Conservation (phyloP, 2,329 filamentous ascomycete genomes). For the Colletotrichum theobromicola region DNA sequence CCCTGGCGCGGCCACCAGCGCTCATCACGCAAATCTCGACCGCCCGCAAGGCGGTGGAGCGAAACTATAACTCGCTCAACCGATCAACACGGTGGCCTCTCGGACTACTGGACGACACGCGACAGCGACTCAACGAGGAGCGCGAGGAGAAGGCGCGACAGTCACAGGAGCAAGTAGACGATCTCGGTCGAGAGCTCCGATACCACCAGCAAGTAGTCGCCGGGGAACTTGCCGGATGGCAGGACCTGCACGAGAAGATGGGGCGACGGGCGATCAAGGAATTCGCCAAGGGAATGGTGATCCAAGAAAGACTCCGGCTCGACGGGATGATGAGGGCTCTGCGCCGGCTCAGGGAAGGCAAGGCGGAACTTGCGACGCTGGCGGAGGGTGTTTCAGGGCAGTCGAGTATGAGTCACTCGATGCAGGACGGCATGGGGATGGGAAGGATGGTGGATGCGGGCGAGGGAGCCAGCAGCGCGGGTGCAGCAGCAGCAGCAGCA, state of each 20-base stretch:
- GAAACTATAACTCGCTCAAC: conserved; percentile 75
- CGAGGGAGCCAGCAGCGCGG: conserved; percentile 11
- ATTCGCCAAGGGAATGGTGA: conserved; percentile 78
- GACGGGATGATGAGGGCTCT: conserved; percentile 83
- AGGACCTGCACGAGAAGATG: conserved; percentile 82
- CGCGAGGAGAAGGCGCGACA: conserved; percentile 80
- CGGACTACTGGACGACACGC: conserved; percentile 83
- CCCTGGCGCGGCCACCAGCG: conserved; percentile 78
- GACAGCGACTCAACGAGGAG: conserved; percentile 82
- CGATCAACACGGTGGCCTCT: conserved; percentile 82
- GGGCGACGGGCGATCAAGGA: conserved; percentile 77
- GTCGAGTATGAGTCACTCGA: conserved; percentile 20
- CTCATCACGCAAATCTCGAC: conserved; percentile 79
- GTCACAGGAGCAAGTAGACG: conserved; percentile 72
- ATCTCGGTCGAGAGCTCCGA: conserved; percentile 80
- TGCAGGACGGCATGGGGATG: neutral
- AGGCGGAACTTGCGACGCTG: conserved; percentile 13
- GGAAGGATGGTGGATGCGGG: conserved; percentile 8
- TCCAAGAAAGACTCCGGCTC: conserved; percentile 79
- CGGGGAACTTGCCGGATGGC: conserved; percentile 90
- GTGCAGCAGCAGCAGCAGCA: neutral
- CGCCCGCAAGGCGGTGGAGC: conserved; percentile 76
- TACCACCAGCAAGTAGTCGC: conserved; percentile 96
- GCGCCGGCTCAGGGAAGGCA: conserved; percentile 57
- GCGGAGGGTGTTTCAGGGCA: conserved; percentile 11